These are phyloP conservation scores for Claviceps lovelessii DNA, from an alignment of 2,329 filamentous ascomycete species.

Conservation along the genomic window DNA sequence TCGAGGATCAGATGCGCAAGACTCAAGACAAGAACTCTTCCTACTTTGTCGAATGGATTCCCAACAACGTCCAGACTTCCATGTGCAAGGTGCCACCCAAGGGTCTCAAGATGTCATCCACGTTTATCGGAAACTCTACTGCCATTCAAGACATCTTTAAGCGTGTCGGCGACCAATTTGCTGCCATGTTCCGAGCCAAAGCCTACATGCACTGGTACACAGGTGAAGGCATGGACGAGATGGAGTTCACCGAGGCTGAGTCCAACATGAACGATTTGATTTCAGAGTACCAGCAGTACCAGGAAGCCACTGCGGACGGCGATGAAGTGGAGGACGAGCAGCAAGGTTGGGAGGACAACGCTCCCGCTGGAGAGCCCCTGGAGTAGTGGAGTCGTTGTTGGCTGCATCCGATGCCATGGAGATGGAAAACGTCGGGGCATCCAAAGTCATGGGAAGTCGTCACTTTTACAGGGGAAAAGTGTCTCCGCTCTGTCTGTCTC, in stretches of 20 bases:
- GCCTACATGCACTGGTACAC: slow-evolving; percentile 99
- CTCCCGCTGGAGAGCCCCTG: slow-evolving; percentile 44
- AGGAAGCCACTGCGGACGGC: slow-evolving; percentile 75
- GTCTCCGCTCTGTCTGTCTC: too few relatives aligned
- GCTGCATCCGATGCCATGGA: not conserved
- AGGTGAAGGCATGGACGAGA: slow-evolving; percentile 99
- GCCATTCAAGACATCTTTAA: slow-evolving; percentile 99
- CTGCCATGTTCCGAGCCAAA: slow-evolving; percentile 99
- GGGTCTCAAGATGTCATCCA: slow-evolving; percentile 96
- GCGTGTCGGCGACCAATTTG: slow-evolving; percentile 98
- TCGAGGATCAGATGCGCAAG: slow-evolving; percentile 99
- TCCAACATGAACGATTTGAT: slow-evolving; percentile 99
- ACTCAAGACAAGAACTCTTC: slow-evolving; percentile 98
- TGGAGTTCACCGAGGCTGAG: slow-evolving; percentile 99
- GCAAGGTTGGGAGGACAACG: slow-evolving; percentile 45
- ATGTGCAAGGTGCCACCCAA: slow-evolving; percentile 97
- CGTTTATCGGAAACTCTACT: slow-evolving; percentile 97
- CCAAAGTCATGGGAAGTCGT: not conserved
- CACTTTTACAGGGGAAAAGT: not conserved
- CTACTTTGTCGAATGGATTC: slow-evolving; percentile 99
- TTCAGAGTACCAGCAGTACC: slow-evolving; percentile 99
- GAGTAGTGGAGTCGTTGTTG: not conserved
- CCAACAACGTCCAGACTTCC: slow-evolving; percentile 99
- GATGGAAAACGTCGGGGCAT: not conserved
- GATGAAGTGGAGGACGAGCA: slow-evolving; percentile 90